Evolutionary conservation across 768 basidiomycete genomes (phyloP).

Genomic region (Albatrellus ellisii): DNA sequence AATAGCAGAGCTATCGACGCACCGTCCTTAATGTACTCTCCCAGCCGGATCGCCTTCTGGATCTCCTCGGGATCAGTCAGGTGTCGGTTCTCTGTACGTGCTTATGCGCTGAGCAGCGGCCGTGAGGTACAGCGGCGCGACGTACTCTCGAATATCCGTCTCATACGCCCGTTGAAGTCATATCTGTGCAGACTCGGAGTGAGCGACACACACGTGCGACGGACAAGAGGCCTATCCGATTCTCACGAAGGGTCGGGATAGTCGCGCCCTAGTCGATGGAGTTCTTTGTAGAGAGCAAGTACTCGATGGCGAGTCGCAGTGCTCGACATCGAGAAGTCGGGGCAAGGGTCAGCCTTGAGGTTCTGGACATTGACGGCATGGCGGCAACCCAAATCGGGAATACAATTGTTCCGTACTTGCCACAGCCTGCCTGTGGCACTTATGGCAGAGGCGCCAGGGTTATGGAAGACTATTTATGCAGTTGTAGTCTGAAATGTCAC

Average conservation of each 20-base stretch:
- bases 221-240: not conserved
- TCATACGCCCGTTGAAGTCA: conserved; percentile 61
- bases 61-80: conserved; percentile 60
- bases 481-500: too few relatives aligned
- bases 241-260: conserved; percentile 74
- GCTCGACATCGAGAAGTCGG: conserved; percentile 30
- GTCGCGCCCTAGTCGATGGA: conserved; percentile 67
- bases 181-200: conserved; percentile 33
- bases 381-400: too few relatives aligned
- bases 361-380: too few relatives aligned
- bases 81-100: conserved; percentile 43
- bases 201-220: not conserved
- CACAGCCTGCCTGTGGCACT: too few relatives aligned
- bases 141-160: conserved; percentile 65
- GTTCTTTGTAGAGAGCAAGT: conserved; percentile 68
- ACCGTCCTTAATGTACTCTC: conserved; percentile 84
- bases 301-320: conserved; percentile 47
- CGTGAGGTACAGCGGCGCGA: not conserved
- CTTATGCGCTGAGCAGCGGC: not conserved
- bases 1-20: conserved; percentile 14
- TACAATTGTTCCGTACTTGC: too few relatives aligned
- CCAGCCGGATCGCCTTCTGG: conserved; percentile 59
- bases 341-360: too few relatives aligned
- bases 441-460: too few relatives aligned
- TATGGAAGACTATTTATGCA: too few relatives aligned